phyloP scores from a whole-genome alignment of 306 rosid genomes.

The Mimosa pudica region DNA sequence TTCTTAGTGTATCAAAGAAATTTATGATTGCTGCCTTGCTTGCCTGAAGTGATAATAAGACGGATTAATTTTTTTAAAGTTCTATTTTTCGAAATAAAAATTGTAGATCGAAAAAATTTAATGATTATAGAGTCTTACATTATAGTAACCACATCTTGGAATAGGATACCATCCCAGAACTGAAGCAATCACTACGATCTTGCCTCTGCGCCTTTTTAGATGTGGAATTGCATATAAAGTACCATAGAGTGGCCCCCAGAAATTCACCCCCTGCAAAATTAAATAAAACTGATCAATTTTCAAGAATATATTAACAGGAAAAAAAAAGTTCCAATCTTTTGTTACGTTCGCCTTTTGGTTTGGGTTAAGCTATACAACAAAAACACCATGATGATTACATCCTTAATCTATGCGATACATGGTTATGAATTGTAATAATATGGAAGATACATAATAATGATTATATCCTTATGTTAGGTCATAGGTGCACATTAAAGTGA shows the following conservation, averaged over 20 bases:
- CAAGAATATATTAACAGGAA: no score
- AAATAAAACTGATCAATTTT: not conserved
- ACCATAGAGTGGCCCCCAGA: constrained; percentile 72
- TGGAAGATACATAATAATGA: no score
- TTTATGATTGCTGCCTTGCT: constrained; percentile 50
- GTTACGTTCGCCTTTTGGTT: no score
- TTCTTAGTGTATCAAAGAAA: constrained; percentile 49
- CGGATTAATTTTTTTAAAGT: not conserved
- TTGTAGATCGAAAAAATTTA: not conserved
- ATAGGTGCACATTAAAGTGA: no score
- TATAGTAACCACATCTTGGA: constrained; percentile 57
- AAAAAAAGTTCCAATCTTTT: no score
- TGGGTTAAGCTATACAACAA: no score
- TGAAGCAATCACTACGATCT: constrained; percentile 63
- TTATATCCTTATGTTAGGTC: no score
- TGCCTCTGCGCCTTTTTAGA: constrained; percentile 57
- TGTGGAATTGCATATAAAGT: constrained; percentile 61
- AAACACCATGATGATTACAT: no score
- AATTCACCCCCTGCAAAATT: constrained; percentile 60
- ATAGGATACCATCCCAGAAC: constrained; percentile 54
- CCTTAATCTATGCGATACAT: no score
- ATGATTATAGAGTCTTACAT: constrained; percentile 38
- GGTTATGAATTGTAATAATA: no score
- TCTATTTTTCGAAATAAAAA: not conserved
- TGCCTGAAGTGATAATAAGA: constrained; percentile 33